Evolutionary conservation across 768 basidiomycete genomes (phyloP), one percentile per base, ranked within the genome.

Genomic region (Nevesoporus exiguus): DNA sequence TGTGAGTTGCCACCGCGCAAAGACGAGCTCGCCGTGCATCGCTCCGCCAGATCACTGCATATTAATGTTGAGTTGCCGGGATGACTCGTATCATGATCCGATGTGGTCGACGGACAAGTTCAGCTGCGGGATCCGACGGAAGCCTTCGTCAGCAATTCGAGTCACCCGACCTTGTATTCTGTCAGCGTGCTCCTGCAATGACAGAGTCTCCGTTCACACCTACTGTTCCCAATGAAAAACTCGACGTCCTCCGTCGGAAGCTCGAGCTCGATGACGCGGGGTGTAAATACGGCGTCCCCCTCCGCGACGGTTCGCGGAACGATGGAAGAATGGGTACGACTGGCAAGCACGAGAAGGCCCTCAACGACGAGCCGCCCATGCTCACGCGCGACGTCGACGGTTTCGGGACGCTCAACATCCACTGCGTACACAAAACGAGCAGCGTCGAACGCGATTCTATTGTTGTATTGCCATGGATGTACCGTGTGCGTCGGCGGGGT

Each of bases 401-500:
- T 3, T 76, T 76, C 51, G 80, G 76, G 0, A 62, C 69, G 6
- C 67, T 83, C 40, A 77, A 79, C 54, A 76, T 84, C 8, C 83
- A 86, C 56, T 85, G 81, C 49, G 74, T 84, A 10, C 82, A 85
- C 63, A 72, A 80, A 66, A 74, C 70, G 64, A 83, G 83, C 60
- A 53, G 56, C 10, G 59, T 54, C 57, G 4, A 65, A 70, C 19
- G 82, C 83, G 0, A 79, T 86, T 30, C 83, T 83, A 1, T 63
- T 86, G n/a, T 66, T 85, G 19, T 85, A 80, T 56, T 75, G 84
- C 14, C 84, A 86, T 53, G 84, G 84, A 40, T 85, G 83, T 76
- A 29, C 49, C 27, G 74, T 36, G 34, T 36, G 34, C n/a, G n/a
- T n/a, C n/a, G n/a, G n/a, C n/a, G n/a, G n/a, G n/a, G n/a, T n/a